Percentiles rank a stretch among this genome's conserved stretches.
These are phyloP conservation scores for Entomortierella parvispora DNA, from an alignment of 192 early-diverging fungal species.

Conservation along the genomic window DNA sequence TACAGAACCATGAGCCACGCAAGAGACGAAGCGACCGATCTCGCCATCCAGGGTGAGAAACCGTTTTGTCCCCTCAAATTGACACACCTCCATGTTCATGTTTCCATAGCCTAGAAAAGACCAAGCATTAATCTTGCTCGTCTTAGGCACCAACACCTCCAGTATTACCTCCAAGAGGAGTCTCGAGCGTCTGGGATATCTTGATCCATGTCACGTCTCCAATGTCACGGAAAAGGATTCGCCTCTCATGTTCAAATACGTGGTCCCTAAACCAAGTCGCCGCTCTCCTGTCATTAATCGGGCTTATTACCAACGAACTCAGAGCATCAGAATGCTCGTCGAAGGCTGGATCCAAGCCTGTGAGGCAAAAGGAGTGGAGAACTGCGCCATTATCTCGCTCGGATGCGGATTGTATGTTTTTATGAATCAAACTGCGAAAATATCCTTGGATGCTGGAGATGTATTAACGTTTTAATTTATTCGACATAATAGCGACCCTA, in stretches of 20 bases:
- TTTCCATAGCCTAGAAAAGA: too few species aligned
- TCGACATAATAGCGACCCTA: constrained; percentile 28
- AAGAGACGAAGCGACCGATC: constrained; percentile 35
- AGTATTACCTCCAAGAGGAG: constrained; percentile 50
- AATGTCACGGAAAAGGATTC: constrained; percentile 37
- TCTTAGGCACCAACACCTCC: constrained; percentile 43
- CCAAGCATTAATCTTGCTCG: not conserved
- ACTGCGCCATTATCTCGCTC: constrained; percentile 34
- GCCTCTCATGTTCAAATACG: constrained; percentile 43
- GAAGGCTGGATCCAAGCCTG: constrained; percentile 42
- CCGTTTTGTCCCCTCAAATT: too few species aligned
- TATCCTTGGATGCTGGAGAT: too few species aligned
- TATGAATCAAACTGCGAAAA: not conserved
- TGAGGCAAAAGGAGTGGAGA: constrained; percentile 16
- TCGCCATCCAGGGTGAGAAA: constrained; percentile 41
- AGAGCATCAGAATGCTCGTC: constrained; percentile 33
- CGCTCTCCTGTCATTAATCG: constrained; percentile 51
- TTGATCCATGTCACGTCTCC: constrained; percentile 29
- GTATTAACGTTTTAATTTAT: too few species aligned
- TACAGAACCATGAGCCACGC: not conserved
- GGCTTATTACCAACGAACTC: constrained; percentile 36
- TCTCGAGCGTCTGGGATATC: constrained; percentile 42
- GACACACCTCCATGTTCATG: not conserved
- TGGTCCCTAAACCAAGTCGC: constrained; percentile 34
- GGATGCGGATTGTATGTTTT: constrained; percentile 47